Conservation (phyloP, 495 filamentous ascomycete genomes). For the Neurospora pannonica region DNA sequence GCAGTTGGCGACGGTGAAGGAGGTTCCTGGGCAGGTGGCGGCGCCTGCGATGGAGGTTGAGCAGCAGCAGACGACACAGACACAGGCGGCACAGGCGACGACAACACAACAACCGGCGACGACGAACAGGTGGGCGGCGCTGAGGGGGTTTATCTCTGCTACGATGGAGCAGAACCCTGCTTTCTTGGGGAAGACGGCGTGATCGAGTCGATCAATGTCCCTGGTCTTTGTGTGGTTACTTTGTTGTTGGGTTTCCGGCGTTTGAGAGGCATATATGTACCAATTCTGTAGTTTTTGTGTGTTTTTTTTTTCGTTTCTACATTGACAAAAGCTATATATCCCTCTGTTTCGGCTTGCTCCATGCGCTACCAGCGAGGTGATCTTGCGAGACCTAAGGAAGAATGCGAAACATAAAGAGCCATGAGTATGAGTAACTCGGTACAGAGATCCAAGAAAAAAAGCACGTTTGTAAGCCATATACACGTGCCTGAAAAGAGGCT, state of each 20-base stretch:
- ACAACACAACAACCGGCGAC: constrained; percentile 27
- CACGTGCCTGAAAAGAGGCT: neutral
- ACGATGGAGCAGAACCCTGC: constrained; percentile 67
- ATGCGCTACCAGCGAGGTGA: neutral
- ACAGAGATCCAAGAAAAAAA: neutral
- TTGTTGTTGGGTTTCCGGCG: neutral
- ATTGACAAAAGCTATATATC: neutral
- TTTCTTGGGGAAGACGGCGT: constrained; percentile 28
- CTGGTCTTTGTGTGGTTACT: neutral
- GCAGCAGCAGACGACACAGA: constrained; percentile 5
- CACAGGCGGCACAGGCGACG: constrained; percentile 8
- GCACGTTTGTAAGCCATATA: neutral
- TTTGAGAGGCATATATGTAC: neutral
- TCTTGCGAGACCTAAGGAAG: neutral
- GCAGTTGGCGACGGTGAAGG: constrained; percentile 41
- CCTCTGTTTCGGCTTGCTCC: neutral
- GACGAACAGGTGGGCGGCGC: constrained; percentile 55
- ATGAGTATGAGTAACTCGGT: neutral
- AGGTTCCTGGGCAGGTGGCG: constrained; percentile 11
- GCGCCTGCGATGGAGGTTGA: constrained; percentile 5
- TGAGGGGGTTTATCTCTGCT: constrained; percentile 59
- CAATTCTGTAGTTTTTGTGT: neutral
- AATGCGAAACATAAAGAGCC: neutral
- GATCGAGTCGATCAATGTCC: neutral
- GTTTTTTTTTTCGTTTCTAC: neutral